Conservation (phyloP, 352 stramenopile genomes). For the Bremia lactucae region DNA sequence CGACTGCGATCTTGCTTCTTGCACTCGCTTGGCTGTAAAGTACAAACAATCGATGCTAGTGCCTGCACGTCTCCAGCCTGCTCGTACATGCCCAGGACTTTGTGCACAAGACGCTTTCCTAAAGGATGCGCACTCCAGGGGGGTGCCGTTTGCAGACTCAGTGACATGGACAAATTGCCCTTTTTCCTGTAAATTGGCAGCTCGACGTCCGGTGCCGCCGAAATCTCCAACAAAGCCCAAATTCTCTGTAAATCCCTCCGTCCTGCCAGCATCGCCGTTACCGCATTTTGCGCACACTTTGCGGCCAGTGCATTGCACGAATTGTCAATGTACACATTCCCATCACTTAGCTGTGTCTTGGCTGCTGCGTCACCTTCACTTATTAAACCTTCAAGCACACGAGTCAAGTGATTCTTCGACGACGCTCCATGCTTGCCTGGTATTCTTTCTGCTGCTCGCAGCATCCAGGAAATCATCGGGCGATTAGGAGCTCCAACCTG, state of each 20-base stretch:
- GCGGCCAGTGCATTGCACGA: slow-evolving; percentile 12
- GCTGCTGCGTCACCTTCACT: slow-evolving; percentile 6
- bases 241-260: slow-evolving; percentile 66
- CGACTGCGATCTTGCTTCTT: slow-evolving; percentile 8
- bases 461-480: slow-evolving; percentile 54
- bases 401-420: slow-evolving; percentile 29
- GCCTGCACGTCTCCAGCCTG: slow-evolving; percentile 61
- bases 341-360: slow-evolving; percentile 1
- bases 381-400: slow-evolving; percentile 33
- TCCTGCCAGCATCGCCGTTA: slow-evolving; percentile 38
- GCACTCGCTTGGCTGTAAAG: slow-evolving; percentile 33
- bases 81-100: slow-evolving; percentile 74
- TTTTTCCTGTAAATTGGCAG: slow-evolving; percentile 38
- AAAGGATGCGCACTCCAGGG: slow-evolving; percentile 77
- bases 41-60: slow-evolving; percentile 70
- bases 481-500: slow-evolving; percentile 23
- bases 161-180: slow-evolving; percentile 7
- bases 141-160: slow-evolving; percentile 33
- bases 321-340: slow-evolving; percentile 3
- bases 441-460: slow-evolving; percentile 31
- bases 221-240: slow-evolving; percentile 71
- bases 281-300: slow-evolving; percentile 53
- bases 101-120: slow-evolving; percentile 61
- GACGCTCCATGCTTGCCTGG: slow-evolving; percentile 10
- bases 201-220: slow-evolving; percentile 36